Evolutionary conservation across 805 yeast genomes (phyloP), one percentile per base, ranked within the genome.

Genomic region (Sugiyamaella floridensis): DNA sequence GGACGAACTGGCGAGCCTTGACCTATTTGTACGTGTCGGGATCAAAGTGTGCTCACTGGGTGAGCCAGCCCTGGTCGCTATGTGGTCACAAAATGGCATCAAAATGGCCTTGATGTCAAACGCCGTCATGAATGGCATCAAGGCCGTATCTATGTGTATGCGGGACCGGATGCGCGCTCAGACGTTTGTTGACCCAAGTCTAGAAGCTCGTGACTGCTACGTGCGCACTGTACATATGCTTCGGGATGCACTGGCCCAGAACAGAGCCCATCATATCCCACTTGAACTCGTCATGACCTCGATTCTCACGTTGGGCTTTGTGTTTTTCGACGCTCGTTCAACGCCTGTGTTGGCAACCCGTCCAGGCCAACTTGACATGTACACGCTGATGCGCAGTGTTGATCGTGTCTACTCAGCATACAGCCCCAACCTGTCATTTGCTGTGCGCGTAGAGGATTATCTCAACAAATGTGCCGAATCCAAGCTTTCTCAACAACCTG

Each of bases 41-140:
- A 12, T 34, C 28, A 20, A 18, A 8, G 29, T 46, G 6, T 34
- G 41, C 20, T 29, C 43, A 5, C 37, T 46, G 1, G 48, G 48
- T 15, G 48, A 46, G 2, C 12, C 20, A 7, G 18, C 22, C 12
- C 15, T 28, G 2, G 26, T 41, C 18, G 42, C 15, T 16, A 16
- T 46, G 28, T 46, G 43, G 41, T 15, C 20, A 18, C 12, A 20
- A 2, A 18, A 43, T 16, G 47, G 44, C 11, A 14, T 40, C 22
- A 40, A 28, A n/a, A 43, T 49, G 5, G 47, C 52, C 2, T 9
- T 32, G 15, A 18, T 16, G 26, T 43, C 48, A 14, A 43, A 28
- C 8, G 28, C 32, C 15, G 52, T 49, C 18, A 15, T 49, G 48
- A 49, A 32, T 26, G 43, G 48, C 9, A 49, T 49, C n/a, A 34